A percentile compares a stretch with the other conserved stretches of the same genome.
Conservation (phyloP, 352 stramenopile genomes). For the Plasmopara halstedii region DNA sequence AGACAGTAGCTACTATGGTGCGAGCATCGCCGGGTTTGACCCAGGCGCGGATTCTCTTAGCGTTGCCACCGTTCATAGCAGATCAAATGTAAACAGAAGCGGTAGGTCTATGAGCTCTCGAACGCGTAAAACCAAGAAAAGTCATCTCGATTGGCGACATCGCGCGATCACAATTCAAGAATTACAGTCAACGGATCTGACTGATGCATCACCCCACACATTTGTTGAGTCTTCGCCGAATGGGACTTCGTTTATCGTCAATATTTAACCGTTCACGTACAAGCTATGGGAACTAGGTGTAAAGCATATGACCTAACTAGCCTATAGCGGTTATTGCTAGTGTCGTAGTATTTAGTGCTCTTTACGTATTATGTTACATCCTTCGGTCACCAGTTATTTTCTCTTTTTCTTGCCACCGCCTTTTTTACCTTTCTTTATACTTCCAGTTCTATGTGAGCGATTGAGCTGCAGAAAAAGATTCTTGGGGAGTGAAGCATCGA, state of each 20-base stretch:
- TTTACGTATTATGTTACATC: background rate
- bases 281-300: slow-evolving; percentile 4
- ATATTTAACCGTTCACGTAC: slow-evolving; percentile 37
- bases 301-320: slow-evolving; percentile 10
- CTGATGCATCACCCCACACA: slow-evolving; percentile 17
- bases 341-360: slow-evolving; percentile 15
- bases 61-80: slow-evolving; percentile 17
- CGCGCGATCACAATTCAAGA: slow-evolving; percentile 36
- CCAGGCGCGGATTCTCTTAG: slow-evolving; percentile 12
- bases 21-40: slow-evolving; percentile 8
- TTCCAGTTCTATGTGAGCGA: slow-evolving; percentile 52
- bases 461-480: slow-evolving; percentile 73
- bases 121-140: slow-evolving; percentile 28
- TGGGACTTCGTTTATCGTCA: slow-evolving; percentile 43
- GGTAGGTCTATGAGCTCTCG: slow-evolving; percentile 9
- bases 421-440: slow-evolving; percentile 81
- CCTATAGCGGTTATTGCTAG: slow-evolving; percentile 18
- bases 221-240: slow-evolving; percentile 46
- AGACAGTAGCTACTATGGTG: slow-evolving; percentile 18
- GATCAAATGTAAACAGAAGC: slow-evolving; percentile 10
- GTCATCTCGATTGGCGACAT: slow-evolving; percentile 27
- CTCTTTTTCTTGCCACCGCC: slow-evolving; percentile 64
- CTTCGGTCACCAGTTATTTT: slow-evolving; percentile 11
- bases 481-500: slow-evolving; percentile 60
- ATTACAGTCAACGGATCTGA: slow-evolving; percentile 23